Evolutionary conservation across 108 stramenopile species (phyloP), one percentile per base, ranked within the genome.

Genomic region (Parmales sp.): DNA sequence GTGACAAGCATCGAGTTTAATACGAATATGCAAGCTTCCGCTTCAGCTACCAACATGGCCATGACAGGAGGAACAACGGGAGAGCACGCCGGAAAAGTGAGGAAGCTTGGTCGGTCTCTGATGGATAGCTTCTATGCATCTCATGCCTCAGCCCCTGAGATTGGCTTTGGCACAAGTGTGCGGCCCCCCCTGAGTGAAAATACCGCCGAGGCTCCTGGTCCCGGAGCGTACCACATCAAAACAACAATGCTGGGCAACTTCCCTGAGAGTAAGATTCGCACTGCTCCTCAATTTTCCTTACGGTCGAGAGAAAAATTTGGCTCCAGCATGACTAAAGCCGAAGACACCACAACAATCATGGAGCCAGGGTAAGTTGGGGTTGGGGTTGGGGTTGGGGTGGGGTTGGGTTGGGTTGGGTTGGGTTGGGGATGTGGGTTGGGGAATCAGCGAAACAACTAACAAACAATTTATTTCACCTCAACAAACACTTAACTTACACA

Each of bases 151-250:
- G 28, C 25, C 28, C 54, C 54, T 6, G n/a, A 26, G 31, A 60
- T 60, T 31, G 54, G 54, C 28, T 71, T 71, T n/a, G 70, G 70
- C 9, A 63, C 63, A 1, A 25, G 37, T 8, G 38, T 19, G 19
- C 60, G 70, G 1, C 63, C 70, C 4, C 63, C 37, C 7, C 70
- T 71, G 20, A 39, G 28, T 19, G 70, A 65, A 23, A 60, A 28
- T 2, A 45, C 70, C 3, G 65, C 41, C 20, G 54, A 43, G 45
- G 63, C 70, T 31, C 70, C 70, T 11, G 70, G 70, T 0, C 51
- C 70, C 22, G 70, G 70, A 4, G 70, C 70, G 1, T 71, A 71
- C 37, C 26, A n/a, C 13, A 71, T 71, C 0, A 71, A 71, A 38
- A 64, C 70, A 13, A 71, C 70, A 2, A 36, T 71, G 1, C 64